These are phyloP conservation scores for Trypanosoma brucei DNA, from an alignment of 208 protist species.

Conservation along the genomic window DNA sequence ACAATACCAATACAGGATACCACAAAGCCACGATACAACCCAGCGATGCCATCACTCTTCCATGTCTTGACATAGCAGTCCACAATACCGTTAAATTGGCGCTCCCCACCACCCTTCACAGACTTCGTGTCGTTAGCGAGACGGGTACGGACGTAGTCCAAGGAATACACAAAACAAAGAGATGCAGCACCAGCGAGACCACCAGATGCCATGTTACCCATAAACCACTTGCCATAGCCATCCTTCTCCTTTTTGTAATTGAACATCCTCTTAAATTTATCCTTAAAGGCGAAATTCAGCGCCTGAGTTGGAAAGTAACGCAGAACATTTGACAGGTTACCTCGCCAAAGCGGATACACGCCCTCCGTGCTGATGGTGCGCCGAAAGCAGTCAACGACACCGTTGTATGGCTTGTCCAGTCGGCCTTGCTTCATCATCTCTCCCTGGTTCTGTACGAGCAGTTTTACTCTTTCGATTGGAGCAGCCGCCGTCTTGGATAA, in stretches of 20 bases:
- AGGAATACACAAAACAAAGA: conserved; percentile 95
- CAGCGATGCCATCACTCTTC: conserved; percentile 64
- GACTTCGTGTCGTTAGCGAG: conserved; percentile 90
- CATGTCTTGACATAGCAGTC: conserved; percentile 93
- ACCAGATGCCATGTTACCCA: conserved; percentile 94
- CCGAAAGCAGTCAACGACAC: conserved; percentile 93
- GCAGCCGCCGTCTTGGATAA: conserved; percentile 92
- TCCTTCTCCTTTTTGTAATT: conserved; percentile 82
- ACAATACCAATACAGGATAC: conserved; percentile 95
- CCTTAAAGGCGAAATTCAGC: conserved; percentile 98
- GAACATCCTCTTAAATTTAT: conserved; percentile 94
- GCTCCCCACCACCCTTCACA: conserved; percentile 74
- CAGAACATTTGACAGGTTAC: conserved; percentile 96
- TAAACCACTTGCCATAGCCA: conserved; percentile 85
- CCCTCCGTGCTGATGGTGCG: conserved; percentile 93
- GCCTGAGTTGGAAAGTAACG: conserved; percentile 98
- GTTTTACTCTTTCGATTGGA: conserved; percentile 95
- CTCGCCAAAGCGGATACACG: conserved; percentile 94
- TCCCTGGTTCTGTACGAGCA: conserved; percentile 93
- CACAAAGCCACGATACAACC: conserved; percentile 96
- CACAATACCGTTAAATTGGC: conserved; percentile 94
- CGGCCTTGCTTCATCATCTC: conserved; percentile 79
- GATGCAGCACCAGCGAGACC: conserved; percentile 95
- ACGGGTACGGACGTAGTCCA: conserved; percentile 97
- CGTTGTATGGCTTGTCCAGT: conserved; percentile 87